A percentile compares a stretch with the other conserved stretches of the same genome.
Conservation (phyloP, 2,329 filamentous ascomycete genomes). For the Atkinsonella hypoxylon region DNA sequence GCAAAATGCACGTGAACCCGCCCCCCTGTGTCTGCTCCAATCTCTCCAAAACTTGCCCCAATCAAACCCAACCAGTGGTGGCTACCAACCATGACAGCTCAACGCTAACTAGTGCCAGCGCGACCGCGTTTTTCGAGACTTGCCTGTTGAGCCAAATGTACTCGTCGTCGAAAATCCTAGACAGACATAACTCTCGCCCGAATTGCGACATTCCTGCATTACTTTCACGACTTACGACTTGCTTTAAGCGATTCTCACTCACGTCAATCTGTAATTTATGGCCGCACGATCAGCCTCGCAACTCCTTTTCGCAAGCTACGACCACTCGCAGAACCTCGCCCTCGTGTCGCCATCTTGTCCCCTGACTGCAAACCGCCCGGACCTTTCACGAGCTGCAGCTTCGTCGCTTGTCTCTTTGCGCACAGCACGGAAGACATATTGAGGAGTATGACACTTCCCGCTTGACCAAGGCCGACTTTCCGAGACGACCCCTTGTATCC, state of each 20-base stretch:
- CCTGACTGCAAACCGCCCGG: background rate
- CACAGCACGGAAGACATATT: background rate
- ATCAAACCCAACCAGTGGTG: conserved; percentile 6
- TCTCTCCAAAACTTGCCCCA: conserved; percentile 6
- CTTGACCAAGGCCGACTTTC: conserved; percentile 6
- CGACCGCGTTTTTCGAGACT: conserved; percentile 10
- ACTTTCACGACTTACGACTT: conserved; percentile 1
- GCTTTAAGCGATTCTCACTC: background rate
- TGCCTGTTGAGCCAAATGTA: background rate
- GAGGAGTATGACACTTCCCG: conserved; percentile 9
- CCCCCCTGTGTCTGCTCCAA: background rate
- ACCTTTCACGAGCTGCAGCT: background rate
- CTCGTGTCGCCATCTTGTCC: background rate
- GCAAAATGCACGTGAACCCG: conserved; percentile 1
- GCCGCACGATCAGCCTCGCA: background rate
- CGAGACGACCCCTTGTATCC: background rate
- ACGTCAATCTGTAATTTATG: background rate
- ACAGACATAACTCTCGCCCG: background rate
- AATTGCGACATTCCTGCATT: conserved; percentile 5
- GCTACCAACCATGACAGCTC: conserved; percentile 1
- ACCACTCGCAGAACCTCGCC: background rate
- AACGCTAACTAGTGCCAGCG: conserved; percentile 9
- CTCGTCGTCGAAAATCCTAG: background rate
- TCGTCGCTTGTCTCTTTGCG: background rate
- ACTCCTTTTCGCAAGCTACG: background rate